phyloP scores from a whole-genome alignment of 164 flowering plant genomes.

The Kingdonia uniflora region DNA sequence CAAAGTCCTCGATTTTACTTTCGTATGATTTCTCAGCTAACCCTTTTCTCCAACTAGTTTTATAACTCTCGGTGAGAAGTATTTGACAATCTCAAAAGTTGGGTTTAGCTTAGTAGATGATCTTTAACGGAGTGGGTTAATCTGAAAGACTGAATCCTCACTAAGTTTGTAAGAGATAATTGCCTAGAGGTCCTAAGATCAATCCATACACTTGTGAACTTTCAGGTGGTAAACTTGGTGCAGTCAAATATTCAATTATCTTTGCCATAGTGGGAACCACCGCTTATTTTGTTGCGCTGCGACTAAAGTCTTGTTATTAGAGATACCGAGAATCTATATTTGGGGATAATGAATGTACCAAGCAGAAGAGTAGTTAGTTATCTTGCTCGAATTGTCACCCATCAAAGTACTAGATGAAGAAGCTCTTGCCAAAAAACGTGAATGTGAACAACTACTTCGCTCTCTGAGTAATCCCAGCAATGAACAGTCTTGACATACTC shows the following conservation, averaged over 20 bases:
- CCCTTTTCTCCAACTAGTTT: too few species aligned
- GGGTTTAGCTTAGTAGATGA: too few species aligned
- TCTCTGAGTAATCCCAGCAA: slow-evolving; percentile 33
- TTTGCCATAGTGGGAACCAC: slow-evolving; percentile 61
- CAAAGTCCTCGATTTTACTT: too few species aligned
- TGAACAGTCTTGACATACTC: slow-evolving; percentile 36
- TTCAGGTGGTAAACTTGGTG: slow-evolving; percentile 64
- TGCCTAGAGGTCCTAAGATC: too few species aligned
- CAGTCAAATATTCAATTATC: slow-evolving; percentile 49
- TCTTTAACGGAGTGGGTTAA: too few species aligned
- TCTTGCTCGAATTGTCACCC: slow-evolving; percentile 80
- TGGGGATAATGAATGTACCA: slow-evolving; percentile 2
- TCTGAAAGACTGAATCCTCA: too few species aligned
- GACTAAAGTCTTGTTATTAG: slow-evolving; percentile 11
- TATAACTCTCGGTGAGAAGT: too few species aligned
- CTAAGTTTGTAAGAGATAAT: too few species aligned
- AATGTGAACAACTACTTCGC: slow-evolving; percentile 48
- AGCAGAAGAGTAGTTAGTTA: slow-evolving; percentile 26
- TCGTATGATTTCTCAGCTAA: too few species aligned
- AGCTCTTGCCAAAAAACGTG: slow-evolving; percentile 62
- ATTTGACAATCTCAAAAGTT: too few species aligned
- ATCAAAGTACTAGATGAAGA: slow-evolving; percentile 79
- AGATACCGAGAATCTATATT: slow-evolving; percentile 2
- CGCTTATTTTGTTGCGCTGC: slow-evolving; percentile 40
- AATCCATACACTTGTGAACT: background rate